Evolutionary conservation across 345 rosid genomes (phyloP), one percentile per base, ranked within the genome.

Genomic region (Noccaea bulbosa): DNA sequence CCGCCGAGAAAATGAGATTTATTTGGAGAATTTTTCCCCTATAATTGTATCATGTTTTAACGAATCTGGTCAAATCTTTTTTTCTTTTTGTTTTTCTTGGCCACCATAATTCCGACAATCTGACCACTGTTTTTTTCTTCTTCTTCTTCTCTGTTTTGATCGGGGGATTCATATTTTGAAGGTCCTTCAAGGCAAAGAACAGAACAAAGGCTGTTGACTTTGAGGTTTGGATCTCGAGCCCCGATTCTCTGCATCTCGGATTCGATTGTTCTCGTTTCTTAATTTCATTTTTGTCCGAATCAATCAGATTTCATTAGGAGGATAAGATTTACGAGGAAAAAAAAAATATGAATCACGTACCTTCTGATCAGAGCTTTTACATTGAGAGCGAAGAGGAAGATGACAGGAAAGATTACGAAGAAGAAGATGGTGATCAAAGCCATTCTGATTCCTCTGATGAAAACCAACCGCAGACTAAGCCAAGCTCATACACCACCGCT

Each of bases 341-440:
- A 5, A 39, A 39, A 10, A 55, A 70, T 48, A 93, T 94, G 99
- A 89, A 88, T 81, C 87, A 84, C 69, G 91, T 93, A n/a, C 86
- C 74, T 1, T 94, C 99, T 0, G 99, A 94, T 60, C 95, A 85
- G 59, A 88, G 91, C 74, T 85, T 94, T 56, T 91, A 85, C 85
- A 85, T 94, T 24, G 97, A 88, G 51, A 88, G 96, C 43, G 99
- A 94, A 2, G 96, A 93, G 1, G 96, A 89, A 51, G 96, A 91
- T 20, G 83, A 76, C 8, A 85, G 83, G 71, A 85, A 83, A 71
- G 77, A 63, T 17, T 63, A 47, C 52, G 81, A 59, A 8, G 83
- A 72, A 15, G 87, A 74, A 34, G 90, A 73, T 24, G 83, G 80
- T 40, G 90, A 79, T 20, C 55, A 39, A 9, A 79, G 83, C 62